Conservation (phyloP, 805 yeast species). For the Nakazawaea peltata region DNA sequence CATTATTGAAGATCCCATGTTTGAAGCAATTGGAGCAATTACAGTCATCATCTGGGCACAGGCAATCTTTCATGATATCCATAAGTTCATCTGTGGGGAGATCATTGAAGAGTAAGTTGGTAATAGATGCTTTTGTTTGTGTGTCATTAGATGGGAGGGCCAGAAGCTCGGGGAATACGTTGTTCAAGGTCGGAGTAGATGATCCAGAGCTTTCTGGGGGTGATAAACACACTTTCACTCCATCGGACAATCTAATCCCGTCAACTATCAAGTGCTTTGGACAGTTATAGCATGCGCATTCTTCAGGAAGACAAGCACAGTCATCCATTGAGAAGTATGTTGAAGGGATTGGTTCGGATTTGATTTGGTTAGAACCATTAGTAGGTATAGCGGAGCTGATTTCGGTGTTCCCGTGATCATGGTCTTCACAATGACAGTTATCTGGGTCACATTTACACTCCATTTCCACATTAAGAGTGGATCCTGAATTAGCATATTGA, state of each 20-base stretch:
- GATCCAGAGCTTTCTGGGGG: neutral
- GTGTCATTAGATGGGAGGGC: too few species aligned
- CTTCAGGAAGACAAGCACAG: slow-evolving; percentile 23
- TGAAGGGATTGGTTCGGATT: too few species aligned
- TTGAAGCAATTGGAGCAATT: slow-evolving; percentile 23
- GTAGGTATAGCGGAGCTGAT: too few species aligned
- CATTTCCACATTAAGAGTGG: too few species aligned
- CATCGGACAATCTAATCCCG: slow-evolving; percentile 22
- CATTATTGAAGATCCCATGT: slow-evolving; percentile 17
- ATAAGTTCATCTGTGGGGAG: slow-evolving; percentile 2
- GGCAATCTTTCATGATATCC: slow-evolving; percentile 16
- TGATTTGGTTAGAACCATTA: too few species aligned
- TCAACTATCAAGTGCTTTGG: slow-evolving; percentile 23
- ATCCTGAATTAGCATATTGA: too few species aligned
- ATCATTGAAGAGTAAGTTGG: slow-evolving; percentile 5
- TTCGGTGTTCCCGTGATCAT: too few species aligned
- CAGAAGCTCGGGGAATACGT: neutral
- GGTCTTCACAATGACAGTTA: too few species aligned
- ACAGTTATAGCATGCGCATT: slow-evolving; percentile 26
- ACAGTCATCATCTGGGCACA: slow-evolving; percentile 24
- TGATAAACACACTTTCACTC: slow-evolving; percentile 14
- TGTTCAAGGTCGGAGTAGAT: too few species aligned
- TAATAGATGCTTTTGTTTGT: slow-evolving; percentile 3
- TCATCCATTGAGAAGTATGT: slow-evolving; percentile 13
- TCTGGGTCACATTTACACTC: too few species aligned